Percentiles rank a stretch among this genome's conserved stretches.
These are phyloP conservation scores for Elongisporangium anandrum DNA, from an alignment of 352 stramenopile species.

Conservation along the genomic window DNA sequence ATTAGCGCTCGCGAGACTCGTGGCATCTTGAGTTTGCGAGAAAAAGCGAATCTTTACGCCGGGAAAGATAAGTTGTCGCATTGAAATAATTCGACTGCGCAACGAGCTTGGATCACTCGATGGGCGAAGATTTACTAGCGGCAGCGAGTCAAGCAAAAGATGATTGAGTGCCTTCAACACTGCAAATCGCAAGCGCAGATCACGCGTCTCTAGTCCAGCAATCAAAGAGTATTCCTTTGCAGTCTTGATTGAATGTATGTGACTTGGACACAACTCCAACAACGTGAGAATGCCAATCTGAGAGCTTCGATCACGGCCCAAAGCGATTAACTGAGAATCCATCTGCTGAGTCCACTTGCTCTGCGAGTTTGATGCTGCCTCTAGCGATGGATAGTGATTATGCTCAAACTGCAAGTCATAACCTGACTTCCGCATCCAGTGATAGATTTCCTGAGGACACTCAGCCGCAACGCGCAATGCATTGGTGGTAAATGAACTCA, in stretches of 20 bases:
- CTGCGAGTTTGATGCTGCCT: slow-evolving; percentile 41
- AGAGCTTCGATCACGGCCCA: slow-evolving; percentile 34
- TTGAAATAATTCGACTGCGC: slow-evolving; percentile 41
- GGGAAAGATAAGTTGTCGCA: slow-evolving; percentile 68
- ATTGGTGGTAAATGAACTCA: not conserved
- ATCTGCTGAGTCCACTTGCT: slow-evolving; percentile 68
- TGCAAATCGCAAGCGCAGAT: slow-evolving; percentile 53
- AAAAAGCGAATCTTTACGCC: slow-evolving; percentile 76
- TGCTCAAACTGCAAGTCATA: slow-evolving; percentile 56
- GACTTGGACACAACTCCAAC: slow-evolving; percentile 58
- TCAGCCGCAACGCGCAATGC: slow-evolving; percentile 10
- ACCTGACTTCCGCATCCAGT: slow-evolving; percentile 38
- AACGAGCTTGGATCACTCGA: slow-evolving; percentile 44
- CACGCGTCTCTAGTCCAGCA: slow-evolving; percentile 36
- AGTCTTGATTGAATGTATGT: slow-evolving; percentile 27
- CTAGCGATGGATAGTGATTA: slow-evolving; percentile 39
- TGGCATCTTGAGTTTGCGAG: slow-evolving; percentile 63
- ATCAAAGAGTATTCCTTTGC: slow-evolving; percentile 33
- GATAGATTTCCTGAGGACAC: slow-evolving; percentile 32
- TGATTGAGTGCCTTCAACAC: slow-evolving; percentile 62
- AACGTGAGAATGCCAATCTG: slow-evolving; percentile 54
- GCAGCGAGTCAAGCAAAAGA: slow-evolving; percentile 41
- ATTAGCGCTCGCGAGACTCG: slow-evolving; percentile 44
- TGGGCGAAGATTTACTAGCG: slow-evolving; percentile 61
- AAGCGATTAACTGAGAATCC: slow-evolving; percentile 63